These are phyloP conservation scores for Colletotrichum scovillei DNA, from an alignment of 2,329 filamentous ascomycete genomes.

Conservation along the genomic window DNA sequence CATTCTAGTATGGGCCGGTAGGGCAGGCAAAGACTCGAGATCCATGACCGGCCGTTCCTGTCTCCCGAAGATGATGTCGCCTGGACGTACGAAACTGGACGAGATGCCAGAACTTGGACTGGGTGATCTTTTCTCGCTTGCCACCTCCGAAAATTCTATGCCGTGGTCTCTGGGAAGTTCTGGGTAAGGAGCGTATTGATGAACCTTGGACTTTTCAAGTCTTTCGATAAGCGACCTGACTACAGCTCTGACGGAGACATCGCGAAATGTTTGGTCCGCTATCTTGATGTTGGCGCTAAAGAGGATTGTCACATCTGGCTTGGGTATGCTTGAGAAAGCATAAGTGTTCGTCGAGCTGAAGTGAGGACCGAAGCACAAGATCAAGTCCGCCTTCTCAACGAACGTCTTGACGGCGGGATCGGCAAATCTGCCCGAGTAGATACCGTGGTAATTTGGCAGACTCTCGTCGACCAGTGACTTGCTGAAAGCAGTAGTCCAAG, in stretches of 20 bases:
- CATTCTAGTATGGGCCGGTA: slow-evolving; percentile 59
- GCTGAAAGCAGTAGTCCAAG: slow-evolving; percentile 9
- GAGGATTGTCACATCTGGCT: background rate
- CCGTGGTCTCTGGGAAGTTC: slow-evolving; percentile 42
- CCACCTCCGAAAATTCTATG: slow-evolving; percentile 33
- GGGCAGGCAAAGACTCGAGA: slow-evolving; percentile 58
- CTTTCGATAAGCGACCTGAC: slow-evolving; percentile 38
- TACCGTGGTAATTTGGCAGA: slow-evolving; percentile 10
- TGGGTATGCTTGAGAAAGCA: slow-evolving; percentile 5
- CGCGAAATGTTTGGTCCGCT: slow-evolving; percentile 42
- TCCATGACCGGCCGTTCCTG: slow-evolving; percentile 68
- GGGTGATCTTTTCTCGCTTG: slow-evolving; percentile 52
- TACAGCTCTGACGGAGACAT: slow-evolving; percentile 40
- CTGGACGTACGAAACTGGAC: slow-evolving; percentile 48
- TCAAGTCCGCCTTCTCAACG: slow-evolving; percentile 33
- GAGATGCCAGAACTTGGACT: slow-evolving; percentile 59
- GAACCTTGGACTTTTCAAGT: slow-evolving; percentile 39
- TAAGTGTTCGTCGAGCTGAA: slow-evolving; percentile 20
- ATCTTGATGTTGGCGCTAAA: slow-evolving; percentile 44
- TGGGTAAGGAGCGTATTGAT: slow-evolving; percentile 41
- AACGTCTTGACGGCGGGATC: slow-evolving; percentile 38
- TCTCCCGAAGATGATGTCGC: slow-evolving; percentile 69
- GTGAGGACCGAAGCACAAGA: slow-evolving; percentile 19
- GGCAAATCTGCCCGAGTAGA: slow-evolving; percentile 18
- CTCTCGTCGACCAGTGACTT: slow-evolving; percentile 21